A percentile compares a stretch with the other conserved stretches of the same genome.
phyloP scores from a whole-genome alignment of 331 rosid genomes.

The Dryas integrifolia region DNA sequence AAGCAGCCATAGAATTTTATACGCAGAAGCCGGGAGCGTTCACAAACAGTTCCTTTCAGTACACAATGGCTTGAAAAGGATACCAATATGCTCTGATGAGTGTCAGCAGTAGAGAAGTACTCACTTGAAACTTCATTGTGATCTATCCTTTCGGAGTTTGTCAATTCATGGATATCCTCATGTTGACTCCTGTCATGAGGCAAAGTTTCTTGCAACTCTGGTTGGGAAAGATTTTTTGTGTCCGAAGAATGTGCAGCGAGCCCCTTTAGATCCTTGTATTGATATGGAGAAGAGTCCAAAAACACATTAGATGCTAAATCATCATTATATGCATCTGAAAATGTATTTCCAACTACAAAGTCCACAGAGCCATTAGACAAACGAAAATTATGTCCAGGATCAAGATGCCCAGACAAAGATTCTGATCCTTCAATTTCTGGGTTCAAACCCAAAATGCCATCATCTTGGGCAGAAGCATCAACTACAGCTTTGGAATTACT shows the following conservation, averaged over 20 bases:
- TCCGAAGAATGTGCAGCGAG: slow-evolving; percentile 23
- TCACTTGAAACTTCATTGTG: slow-evolving; percentile 70
- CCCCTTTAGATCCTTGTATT: slow-evolving; percentile 36
- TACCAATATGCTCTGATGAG: slow-evolving; percentile 91
- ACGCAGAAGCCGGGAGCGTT: slow-evolving; percentile 82
- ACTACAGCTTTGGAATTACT: slow-evolving; percentile 38
- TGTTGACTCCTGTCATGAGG: slow-evolving; percentile 41
- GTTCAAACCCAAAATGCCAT: slow-evolving; percentile 33
- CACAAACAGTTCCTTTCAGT: slow-evolving; percentile 71
- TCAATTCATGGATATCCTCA: slow-evolving; percentile 43
- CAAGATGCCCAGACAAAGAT: slow-evolving; percentile 33
- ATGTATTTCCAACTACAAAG: slow-evolving; percentile 31
- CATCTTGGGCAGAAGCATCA: slow-evolving; percentile 37
- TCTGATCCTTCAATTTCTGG: slow-evolving; percentile 41
- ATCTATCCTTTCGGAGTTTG: slow-evolving; percentile 43
- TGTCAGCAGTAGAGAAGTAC: slow-evolving; percentile 76
- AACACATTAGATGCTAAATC: slow-evolving; percentile 41
- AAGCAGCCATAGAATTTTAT: slow-evolving; percentile 87
- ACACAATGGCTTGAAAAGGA: slow-evolving; percentile 87
- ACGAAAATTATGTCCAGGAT: slow-evolving; percentile 36
- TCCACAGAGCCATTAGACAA: slow-evolving; percentile 37
- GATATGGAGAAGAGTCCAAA: slow-evolving; percentile 33
- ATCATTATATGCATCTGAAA: slow-evolving; percentile 33
- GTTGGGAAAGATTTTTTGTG: slow-evolving; percentile 38
- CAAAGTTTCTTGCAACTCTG: slow-evolving; percentile 41